Evolutionary conservation across 257 asterid genomes (phyloP).

Genomic region (Datura wrightii): DNA sequence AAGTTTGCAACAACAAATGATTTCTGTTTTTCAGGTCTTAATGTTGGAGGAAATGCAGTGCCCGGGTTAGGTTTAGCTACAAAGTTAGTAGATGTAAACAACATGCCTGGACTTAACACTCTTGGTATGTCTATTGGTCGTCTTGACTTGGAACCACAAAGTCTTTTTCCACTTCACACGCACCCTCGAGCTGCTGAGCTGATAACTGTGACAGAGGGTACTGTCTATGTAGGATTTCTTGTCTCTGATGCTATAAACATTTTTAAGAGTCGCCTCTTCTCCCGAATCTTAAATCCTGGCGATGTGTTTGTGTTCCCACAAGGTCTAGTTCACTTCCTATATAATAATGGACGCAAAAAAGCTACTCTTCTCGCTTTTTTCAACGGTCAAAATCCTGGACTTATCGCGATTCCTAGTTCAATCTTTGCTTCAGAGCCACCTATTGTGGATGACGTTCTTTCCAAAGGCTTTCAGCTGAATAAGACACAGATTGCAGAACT

Average conservation of each 20-base stretch:
- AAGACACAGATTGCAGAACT: background rate
- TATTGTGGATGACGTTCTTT: background rate
- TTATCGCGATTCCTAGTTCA: background rate
- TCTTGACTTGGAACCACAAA: background rate
- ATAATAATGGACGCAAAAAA: background rate
- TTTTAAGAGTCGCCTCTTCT: background rate
- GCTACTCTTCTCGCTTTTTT: background rate
- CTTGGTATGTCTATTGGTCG: background rate
- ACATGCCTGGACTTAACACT: background rate
- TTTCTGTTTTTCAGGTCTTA: background rate
- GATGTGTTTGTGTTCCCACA: background rate
- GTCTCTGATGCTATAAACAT: background rate
- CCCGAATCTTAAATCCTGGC: background rate
- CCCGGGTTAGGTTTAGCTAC: background rate
- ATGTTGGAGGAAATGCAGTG: background rate
- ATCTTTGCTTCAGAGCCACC: background rate
- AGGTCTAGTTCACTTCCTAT: background rate
- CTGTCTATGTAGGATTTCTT: background rate
- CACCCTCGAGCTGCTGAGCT: background rate
- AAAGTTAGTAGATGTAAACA: background rate
- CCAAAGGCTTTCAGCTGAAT: background rate
- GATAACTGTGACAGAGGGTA: background rate
- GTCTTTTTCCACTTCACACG: background rate
- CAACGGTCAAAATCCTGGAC: constrained; percentile 16
- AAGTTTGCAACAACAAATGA: too few relatives aligned